These are phyloP conservation scores for Peronospora tabacina DNA, from an alignment of 352 stramenopile genomes.

Conservation along the genomic window DNA sequence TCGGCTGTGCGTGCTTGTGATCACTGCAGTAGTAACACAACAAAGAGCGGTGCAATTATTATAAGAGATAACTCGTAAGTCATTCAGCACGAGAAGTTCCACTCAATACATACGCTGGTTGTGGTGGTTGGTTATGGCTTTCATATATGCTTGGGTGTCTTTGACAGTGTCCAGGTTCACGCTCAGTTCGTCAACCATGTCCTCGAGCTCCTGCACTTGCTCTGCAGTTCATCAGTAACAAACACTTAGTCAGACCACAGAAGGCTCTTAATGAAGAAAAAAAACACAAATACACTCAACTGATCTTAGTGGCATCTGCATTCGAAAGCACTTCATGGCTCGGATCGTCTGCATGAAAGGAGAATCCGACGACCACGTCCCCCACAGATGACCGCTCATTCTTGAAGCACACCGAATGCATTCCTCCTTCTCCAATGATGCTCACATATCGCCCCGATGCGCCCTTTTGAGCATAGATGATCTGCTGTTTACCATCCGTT, in stretches of 20 bases:
- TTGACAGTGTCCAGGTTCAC: slow-evolving; percentile 82
- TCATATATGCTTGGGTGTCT: slow-evolving; percentile 84
- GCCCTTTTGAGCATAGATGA: slow-evolving; percentile 51
- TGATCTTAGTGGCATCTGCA: slow-evolving; percentile 83
- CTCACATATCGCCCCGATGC: slow-evolving; percentile 48
- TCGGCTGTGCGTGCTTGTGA: slow-evolving; percentile 73
- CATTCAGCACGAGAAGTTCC: background rate
- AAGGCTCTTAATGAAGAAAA: background rate
- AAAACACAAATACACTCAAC: slow-evolving; percentile 32
- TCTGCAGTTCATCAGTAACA: slow-evolving; percentile 28
- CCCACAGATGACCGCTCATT: slow-evolving; percentile 50
- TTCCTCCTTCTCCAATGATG: slow-evolving; percentile 45
- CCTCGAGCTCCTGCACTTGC: slow-evolving; percentile 81
- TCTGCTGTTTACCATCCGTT: slow-evolving; percentile 44
- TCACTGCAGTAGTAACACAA: slow-evolving; percentile 36
- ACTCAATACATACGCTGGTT: slow-evolving; percentile 39
- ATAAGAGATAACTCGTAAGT: too few species aligned
- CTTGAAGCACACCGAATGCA: slow-evolving; percentile 71
- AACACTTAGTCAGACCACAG: slow-evolving; percentile 1
- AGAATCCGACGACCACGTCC: slow-evolving; percentile 78
- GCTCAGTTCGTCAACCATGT: slow-evolving; percentile 82
- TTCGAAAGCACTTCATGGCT: slow-evolving; percentile 84
- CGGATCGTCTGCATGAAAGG: slow-evolving; percentile 79
- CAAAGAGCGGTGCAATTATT: background rate
- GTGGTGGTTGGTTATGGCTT: slow-evolving; percentile 77